Conservation (phyloP, 805 yeast species). For the Candida germanica region DNA sequence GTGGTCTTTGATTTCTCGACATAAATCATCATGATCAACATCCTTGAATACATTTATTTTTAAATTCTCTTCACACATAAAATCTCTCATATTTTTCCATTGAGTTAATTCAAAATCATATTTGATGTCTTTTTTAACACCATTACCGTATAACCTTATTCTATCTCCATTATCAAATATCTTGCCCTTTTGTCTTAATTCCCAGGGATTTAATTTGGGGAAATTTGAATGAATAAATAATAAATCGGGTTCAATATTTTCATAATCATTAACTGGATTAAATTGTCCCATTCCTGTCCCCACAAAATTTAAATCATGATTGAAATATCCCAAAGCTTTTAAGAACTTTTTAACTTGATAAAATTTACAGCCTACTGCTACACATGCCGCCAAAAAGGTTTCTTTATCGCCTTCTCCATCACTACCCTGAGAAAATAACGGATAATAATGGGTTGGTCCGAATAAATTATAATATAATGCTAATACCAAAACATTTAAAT, state of each 20-base stretch:
- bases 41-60: constrained; percentile 43
- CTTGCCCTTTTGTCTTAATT: constrained; percentile 40
- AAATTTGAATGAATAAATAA: constrained; percentile 64
- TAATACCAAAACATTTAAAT: constrained; percentile 32
- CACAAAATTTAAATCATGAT: constrained; percentile 37
- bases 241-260: constrained; percentile 21
- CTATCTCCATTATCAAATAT: constrained; percentile 45
- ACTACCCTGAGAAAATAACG: constrained; percentile 42
- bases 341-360: constrained; percentile 55
- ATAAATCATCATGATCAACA: constrained; percentile 40
- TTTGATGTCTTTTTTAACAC: constrained; percentile 48
- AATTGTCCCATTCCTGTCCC: constrained; percentile 80
- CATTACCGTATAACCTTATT: constrained; percentile 57
- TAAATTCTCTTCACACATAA: constrained; percentile 50
- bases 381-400: constrained; percentile 69
- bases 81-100: constrained; percentile 55
- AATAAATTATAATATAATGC: constrained; percentile 42
- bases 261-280: constrained; percentile 62
- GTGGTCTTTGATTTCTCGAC: constrained; percentile 50
- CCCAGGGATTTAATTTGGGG: constrained; percentile 66
- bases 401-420: constrained; percentile 84
- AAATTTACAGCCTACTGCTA: constrained; percentile 43
- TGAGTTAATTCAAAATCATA: constrained; percentile 58
- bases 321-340: constrained; percentile 49
- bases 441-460: constrained; percentile 42